Evolutionary conservation across 495 filamentous ascomycete genomes (phyloP).

Genomic region (Venustampulla echinocandica): DNA sequence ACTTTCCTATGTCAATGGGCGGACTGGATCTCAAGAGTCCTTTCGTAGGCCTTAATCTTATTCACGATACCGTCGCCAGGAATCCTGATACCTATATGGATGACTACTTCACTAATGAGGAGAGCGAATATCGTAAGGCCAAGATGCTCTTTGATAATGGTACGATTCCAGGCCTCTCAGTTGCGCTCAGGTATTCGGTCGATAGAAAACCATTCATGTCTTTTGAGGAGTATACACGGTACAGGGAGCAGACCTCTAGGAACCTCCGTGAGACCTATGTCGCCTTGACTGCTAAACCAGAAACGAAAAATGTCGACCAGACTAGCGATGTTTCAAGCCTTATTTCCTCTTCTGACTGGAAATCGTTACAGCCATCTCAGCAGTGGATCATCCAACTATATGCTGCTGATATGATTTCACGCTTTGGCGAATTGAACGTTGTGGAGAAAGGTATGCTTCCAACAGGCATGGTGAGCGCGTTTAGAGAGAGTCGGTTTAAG

Average conservation of each 20-base stretch:
- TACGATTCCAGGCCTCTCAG: constrained; percentile 11
- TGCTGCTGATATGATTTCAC: constrained; percentile 46
- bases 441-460: constrained; percentile 54
- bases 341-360: constrained; percentile 40
- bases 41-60: constrained; percentile 43
- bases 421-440: constrained; percentile 54
- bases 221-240: constrained; percentile 43
- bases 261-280: constrained; percentile 16
- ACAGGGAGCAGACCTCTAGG: constrained; percentile 41
- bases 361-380: constrained; percentile 50
- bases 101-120: constrained; percentile 36
- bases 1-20: constrained; percentile 52
- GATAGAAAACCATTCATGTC: constrained; percentile 37
- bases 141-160: constrained; percentile 39
- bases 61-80: constrained; percentile 42
- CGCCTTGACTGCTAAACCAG: constrained; percentile 10
- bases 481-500: constrained; percentile 48
- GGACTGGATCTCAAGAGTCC: constrained; percentile 50
- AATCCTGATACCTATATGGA: constrained; percentile 37
- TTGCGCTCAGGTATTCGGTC: constrained; percentile 14
- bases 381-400: constrained; percentile 54
- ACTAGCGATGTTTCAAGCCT: constrained; percentile 23
- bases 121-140: constrained; percentile 34
- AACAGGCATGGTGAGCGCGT: constrained; percentile 55
- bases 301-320: constrained; percentile 12